Evolutionary conservation across 495 filamentous ascomycete species (phyloP), one percentile per base, ranked within the genome.

Genomic region (Hypoxylon intermedium): DNA sequence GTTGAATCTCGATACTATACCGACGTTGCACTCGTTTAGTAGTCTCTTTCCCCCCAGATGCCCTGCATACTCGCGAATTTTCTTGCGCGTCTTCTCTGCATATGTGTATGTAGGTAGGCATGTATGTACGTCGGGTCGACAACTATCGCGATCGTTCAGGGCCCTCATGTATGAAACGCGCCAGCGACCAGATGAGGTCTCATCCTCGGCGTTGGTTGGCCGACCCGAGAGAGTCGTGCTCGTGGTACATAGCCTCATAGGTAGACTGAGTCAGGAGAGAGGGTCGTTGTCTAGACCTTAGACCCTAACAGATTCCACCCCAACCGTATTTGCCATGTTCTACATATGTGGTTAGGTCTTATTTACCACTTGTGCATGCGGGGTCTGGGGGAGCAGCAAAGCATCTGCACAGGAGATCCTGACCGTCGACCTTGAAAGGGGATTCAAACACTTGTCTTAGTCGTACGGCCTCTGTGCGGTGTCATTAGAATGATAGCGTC

Each of bases 21-120:
- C 56, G 62, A 60, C 47, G 62, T 65, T 65, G 18, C 56, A 65
- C 42, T 65, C 62, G 56, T 60, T 49, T 65, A 65, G 34, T 60
- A 41, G 38, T 42, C 44, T 43, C 33, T 24, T 6, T 7, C 30
- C 53, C 40, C 23, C 6, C 42, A 23, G 33, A 50, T 38, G 61
- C 61, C 55, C 40, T 50, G 51, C 41, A n/a, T 45, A 37, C 31
- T 53, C 40, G 45, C 11, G 38, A 37, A 42, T 34, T 52, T 59
- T 51, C 38, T 50, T 52, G 45, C 44, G 42, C 34, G 19, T 53
- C 52, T 57, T 60, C 51, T 55, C 44, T 53, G 62, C 56, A 56
- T 26, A 51, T 55, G 31, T 37, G 9, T 21, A 23, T 31, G 30
- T 48, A 18, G 3, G 15, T 41, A 20, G 4, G 16, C 13, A 15